phyloP scores from a whole-genome alignment of 164 flowering plant species.

The Dillenia suffruticosa region DNA sequence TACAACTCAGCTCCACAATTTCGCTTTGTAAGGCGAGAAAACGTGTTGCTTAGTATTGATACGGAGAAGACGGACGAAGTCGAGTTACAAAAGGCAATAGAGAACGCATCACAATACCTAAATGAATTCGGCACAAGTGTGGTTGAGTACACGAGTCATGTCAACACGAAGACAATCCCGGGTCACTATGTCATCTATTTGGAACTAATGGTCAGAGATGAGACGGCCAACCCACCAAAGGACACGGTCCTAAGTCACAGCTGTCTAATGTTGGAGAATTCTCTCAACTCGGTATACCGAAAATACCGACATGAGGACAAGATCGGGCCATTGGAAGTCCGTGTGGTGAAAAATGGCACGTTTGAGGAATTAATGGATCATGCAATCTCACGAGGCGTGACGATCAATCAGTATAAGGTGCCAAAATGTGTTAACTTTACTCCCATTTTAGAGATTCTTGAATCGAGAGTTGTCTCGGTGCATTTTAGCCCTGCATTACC shows the following conservation, averaged over 20 bases:
- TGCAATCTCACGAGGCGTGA: slow-evolving; percentile 54
- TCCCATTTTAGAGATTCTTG: slow-evolving; percentile 55
- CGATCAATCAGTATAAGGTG: slow-evolving; percentile 58
- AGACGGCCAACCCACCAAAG: slow-evolving; percentile 23
- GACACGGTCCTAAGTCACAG: slow-evolving; percentile 29
- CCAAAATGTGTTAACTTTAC: slow-evolving; percentile 59
- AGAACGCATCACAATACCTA: slow-evolving; percentile 38
- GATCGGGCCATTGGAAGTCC: slow-evolving; percentile 51
- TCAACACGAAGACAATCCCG: slow-evolving; percentile 51
- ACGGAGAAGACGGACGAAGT: slow-evolving; percentile 61
- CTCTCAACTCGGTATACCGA: slow-evolving; percentile 58
- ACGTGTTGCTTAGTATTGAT: slow-evolving; percentile 53
- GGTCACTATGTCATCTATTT: slow-evolving; percentile 67
- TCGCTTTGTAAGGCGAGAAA: slow-evolving; percentile 55
- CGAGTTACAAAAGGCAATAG: slow-evolving; percentile 47
- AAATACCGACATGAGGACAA: slow-evolving; percentile 49
- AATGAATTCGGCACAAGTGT: slow-evolving; percentile 32
- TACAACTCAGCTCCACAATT: slow-evolving; percentile 70
- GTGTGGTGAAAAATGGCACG: slow-evolving; percentile 49
- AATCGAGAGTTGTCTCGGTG: slow-evolving; percentile 44
- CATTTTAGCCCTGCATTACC: slow-evolving; percentile 54
- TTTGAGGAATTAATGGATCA: slow-evolving; percentile 66
- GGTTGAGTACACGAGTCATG: slow-evolving; percentile 60
- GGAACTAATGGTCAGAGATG: slow-evolving; percentile 40
- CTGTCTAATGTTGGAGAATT: slow-evolving; percentile 53